Evolutionary conservation across 2,329 filamentous ascomycete genomes (phyloP).

Genomic region (Plenodomus tracheiphilus): DNA sequence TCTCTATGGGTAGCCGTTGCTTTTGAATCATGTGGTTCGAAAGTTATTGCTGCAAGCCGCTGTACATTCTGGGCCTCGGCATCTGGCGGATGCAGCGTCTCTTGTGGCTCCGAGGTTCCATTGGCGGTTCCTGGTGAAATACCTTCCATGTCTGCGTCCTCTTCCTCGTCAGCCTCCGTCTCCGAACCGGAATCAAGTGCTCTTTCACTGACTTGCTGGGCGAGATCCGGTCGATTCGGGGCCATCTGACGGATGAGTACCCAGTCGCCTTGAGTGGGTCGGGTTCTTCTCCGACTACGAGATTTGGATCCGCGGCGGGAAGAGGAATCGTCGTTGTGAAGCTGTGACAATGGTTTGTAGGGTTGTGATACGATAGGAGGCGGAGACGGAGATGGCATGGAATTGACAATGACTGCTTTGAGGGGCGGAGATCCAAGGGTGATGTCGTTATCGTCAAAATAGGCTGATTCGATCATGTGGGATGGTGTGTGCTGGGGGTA

Average conservation of each 20-base stretch:
- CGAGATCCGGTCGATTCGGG: constrained; percentile 68
- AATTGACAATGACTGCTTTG: constrained; percentile 45
- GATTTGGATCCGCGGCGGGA: constrained; percentile 50
- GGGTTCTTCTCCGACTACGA: constrained; percentile 58
- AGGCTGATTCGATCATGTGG: constrained; percentile 39
- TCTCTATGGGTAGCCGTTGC: constrained; percentile 18
- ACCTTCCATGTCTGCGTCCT: constrained; percentile 37
- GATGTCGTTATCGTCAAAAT: constrained; percentile 57
- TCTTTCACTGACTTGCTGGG: constrained; percentile 57
- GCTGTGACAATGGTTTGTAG: constrained; percentile 15
- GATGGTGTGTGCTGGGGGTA: constrained; percentile 1
- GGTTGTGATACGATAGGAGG: constrained; percentile 41
- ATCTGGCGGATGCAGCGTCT: constrained; percentile 8
- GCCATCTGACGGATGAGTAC: constrained; percentile 69
- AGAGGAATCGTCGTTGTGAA: constrained; percentile 47
- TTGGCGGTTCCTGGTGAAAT: constrained; percentile 15
- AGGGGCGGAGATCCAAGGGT: constrained; percentile 48
- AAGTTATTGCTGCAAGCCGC: constrained; percentile 21
- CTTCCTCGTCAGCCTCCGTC: constrained; percentile 50
- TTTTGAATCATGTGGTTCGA: constrained; percentile 12
- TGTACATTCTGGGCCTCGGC: constrained; percentile 14
- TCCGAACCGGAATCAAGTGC: constrained; percentile 54
- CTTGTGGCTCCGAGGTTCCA: constrained; percentile 5
- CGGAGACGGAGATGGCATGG: constrained; percentile 56
- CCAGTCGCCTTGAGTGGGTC: constrained; percentile 64